Conservation (phyloP, 225 moss, liverwort and hornwort genomes). For the Takakia lepidozioides region DNA sequence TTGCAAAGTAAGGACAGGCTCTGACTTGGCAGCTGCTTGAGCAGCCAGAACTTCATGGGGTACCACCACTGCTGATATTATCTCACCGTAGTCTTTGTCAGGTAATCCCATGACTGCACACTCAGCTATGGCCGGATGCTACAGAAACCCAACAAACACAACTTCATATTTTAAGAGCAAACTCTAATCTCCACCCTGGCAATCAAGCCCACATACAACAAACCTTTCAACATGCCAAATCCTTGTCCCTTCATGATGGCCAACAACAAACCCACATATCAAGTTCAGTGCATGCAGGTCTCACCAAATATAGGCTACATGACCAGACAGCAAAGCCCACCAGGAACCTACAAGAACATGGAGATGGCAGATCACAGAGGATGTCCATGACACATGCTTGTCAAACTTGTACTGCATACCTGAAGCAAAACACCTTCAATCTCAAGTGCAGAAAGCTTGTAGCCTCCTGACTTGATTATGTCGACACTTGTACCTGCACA, state of each 20-base stretch:
- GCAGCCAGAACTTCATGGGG: conserved; percentile 31
- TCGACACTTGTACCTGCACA: conserved; percentile 57
- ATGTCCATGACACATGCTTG: too few relatives aligned
- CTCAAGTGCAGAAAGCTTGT: conserved; percentile 61
- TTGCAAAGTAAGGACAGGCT: conserved; percentile 35
- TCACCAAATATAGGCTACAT: too few relatives aligned
- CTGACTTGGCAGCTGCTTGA: conserved; percentile 34
- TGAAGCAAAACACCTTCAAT: conserved; percentile 50
- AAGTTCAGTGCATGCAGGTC: too few relatives aligned
- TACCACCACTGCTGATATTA: conserved; percentile 46
- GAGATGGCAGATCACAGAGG: too few relatives aligned
- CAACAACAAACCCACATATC: too few relatives aligned
- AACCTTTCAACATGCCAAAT: too few relatives aligned
- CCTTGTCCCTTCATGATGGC: too few relatives aligned
- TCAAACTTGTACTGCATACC: too few relatives aligned
- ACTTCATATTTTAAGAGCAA: neutral
- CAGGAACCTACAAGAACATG: too few relatives aligned
- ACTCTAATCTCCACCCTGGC: neutral
- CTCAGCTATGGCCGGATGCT: conserved; percentile 60
- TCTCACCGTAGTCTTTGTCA: conserved; percentile 51
- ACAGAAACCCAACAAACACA: neutral
- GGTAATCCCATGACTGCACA: conserved; percentile 60
- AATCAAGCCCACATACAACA: too few relatives aligned
- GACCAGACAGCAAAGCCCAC: too few relatives aligned
- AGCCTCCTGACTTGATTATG: conserved; percentile 63